Base-by-base conservation (phyloP, 352 stramenopile genomes). In the Pythium diclinum region DNA sequence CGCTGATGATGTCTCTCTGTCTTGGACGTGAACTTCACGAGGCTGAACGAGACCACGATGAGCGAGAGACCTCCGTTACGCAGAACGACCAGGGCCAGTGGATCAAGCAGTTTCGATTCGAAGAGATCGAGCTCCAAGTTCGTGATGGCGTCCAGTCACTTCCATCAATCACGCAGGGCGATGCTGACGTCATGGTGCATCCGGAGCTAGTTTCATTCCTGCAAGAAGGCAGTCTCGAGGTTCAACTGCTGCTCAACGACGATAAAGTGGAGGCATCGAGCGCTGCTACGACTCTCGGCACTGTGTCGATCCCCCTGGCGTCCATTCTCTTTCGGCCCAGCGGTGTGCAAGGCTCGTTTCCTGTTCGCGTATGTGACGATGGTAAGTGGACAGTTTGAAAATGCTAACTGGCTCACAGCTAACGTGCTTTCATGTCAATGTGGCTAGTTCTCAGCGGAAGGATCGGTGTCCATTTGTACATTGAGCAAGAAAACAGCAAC, bases 281-380 rank as follows among this genome's bases (percentile, higher is more conserved):
- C n/a, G n/a, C n/a, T n/a, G n/a, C n/a, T n/a, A n/a, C 33, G 6
- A 23, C 33, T 19, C 28, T 83, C 34, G 77, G 71, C 4, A 49
- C 21, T 34, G 65, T 71, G 1, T 68, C 56, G 1, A 51, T 81
- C 19, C 75, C 77, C 8, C 54, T 79, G 17, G 69, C 67, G 42
- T 51, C 75, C 16, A 60, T 86, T n/a, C 49, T 83, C 6, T 83
- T 74, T 58, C 70, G 75, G 21, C 62, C 68, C 8, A 73, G 61
- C n/a, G 77, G 77, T 34, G 62, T 83, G 10, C 68, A 77, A 62
- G 75, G 75, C 33, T 69, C 72, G 10, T 86, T 83, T 54, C 68
- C 75, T 3, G 66, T 82, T 16, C 56, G 40, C 33, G 51, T 61
- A 8, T 6, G 11, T 19, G 62, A 56, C 36, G 57, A 70, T 40